These are phyloP conservation scores for Mercurialis annua DNA, from an alignment of 345 rosid species.

Conservation along the genomic window DNA sequence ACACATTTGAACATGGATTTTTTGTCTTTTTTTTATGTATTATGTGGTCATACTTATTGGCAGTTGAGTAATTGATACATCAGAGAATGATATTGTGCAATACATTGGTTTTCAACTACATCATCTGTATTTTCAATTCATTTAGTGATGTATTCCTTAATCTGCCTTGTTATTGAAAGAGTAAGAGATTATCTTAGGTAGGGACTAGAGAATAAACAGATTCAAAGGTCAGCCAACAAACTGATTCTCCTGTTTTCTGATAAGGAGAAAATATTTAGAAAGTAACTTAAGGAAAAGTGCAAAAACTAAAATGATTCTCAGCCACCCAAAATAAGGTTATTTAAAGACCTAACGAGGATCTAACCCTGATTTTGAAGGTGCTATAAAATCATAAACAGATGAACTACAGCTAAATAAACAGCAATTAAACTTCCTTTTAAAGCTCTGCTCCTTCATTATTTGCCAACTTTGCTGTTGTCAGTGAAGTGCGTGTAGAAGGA, in stretches of 20 bases:
- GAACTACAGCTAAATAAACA: not conserved
- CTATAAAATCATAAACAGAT: not conserved
- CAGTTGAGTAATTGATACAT: not conserved
- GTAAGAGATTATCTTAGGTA: too few relatives aligned
- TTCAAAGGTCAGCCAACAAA: not conserved
- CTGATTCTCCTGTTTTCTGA: not conserved
- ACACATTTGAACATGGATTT: not conserved
- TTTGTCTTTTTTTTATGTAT: not conserved
- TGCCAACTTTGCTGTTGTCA: slow-evolving; percentile 23
- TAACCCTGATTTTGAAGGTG: not conserved
- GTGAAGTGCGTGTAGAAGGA: slow-evolving; percentile 71
- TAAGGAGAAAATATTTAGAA: not conserved
- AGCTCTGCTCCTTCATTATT: not conserved
- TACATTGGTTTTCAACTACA: not conserved
- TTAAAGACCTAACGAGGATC: not conserved
- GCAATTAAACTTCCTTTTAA: not conserved
- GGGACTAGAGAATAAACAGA: not conserved
- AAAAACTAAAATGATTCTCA: not conserved
- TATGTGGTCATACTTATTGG: not conserved
- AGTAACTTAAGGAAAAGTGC: not conserved
- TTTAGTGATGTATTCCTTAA: not conserved
- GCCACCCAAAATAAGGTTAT: not conserved
- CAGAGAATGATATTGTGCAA: not conserved
- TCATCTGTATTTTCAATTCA: not conserved
- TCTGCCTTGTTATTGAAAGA: too few relatives aligned